Percentiles rank a stretch among this genome's conserved stretches.
Evolutionary conservation across 805 yeast species (phyloP).

Genomic region (Priceomyces fermenticarens): DNA sequence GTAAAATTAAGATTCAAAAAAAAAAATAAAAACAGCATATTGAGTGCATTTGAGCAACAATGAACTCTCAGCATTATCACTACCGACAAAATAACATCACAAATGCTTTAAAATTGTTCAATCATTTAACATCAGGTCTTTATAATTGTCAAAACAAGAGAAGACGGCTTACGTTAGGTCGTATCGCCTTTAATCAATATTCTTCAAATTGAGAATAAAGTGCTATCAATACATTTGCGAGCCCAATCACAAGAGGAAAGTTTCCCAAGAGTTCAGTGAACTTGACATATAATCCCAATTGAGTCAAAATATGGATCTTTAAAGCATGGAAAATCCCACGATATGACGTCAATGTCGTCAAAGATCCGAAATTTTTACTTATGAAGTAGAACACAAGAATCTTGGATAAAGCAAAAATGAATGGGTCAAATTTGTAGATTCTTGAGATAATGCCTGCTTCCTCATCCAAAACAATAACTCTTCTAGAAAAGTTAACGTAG

Average conservation of each 20-base stretch:
- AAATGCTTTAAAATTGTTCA: too few species aligned
- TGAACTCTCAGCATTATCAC: too few species aligned
- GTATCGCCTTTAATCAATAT: conserved; percentile 16
- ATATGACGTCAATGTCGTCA: conserved; percentile 23
- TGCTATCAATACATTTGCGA: conserved; percentile 45
- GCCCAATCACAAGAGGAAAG: conserved; percentile 45
- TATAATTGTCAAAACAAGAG: too few species aligned
- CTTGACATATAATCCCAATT: conserved; percentile 37
- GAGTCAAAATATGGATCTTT: conserved; percentile 28
- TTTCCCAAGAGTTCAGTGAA: conserved; percentile 40
- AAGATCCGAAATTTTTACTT: conserved; percentile 29
- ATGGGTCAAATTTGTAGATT: conserved; percentile 50
- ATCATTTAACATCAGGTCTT: too few species aligned
- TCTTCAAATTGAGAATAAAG: conserved; percentile 52
- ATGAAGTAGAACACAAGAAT: conserved; percentile 40
- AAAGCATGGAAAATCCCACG: conserved; percentile 25
- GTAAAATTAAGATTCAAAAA: too few species aligned
- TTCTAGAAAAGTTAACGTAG: conserved; percentile 50
- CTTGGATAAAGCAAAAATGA: conserved; percentile 49
- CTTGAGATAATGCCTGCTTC: conserved; percentile 33
- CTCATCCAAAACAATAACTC: conserved; percentile 32
- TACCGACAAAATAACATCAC: too few species aligned
- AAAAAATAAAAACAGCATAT: too few species aligned
- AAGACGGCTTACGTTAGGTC: too few species aligned
- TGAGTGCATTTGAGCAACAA: too few species aligned